These are phyloP conservation scores for Solanum ossicruentum DNA, from an alignment of 257 asterid species.

Conservation along the genomic window DNA sequence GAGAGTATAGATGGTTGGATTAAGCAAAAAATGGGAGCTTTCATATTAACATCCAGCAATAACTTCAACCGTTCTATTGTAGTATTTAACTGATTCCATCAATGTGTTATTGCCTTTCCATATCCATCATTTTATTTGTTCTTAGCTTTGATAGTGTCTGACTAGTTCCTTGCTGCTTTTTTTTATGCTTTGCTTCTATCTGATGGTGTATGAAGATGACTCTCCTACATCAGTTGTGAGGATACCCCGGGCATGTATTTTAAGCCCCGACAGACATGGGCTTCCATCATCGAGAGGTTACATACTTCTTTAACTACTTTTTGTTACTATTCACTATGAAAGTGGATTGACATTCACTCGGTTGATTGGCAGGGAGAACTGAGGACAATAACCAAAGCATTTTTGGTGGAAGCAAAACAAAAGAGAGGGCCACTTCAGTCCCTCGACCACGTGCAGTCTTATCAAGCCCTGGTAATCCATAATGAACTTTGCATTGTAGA, in stretches of 20 bases:
- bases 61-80: not conserved
- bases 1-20: not conserved
- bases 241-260: constrained; percentile 35
- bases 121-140: not conserved
- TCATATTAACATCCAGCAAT: not conserved
- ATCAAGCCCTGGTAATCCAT: constrained; percentile 74
- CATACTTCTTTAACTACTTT: not conserved
- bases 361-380: constrained; percentile 17
- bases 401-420: constrained; percentile 26
- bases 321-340: not conserved
- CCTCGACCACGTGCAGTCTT: constrained; percentile 94
- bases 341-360: not conserved
- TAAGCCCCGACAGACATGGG: constrained; percentile 39
- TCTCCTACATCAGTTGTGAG: constrained; percentile 57
- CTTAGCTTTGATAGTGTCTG: not conserved
- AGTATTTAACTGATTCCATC: not conserved
- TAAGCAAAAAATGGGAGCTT: not conserved
- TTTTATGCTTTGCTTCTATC: not conserved
- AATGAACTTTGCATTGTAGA: not conserved
- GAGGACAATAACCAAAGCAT: constrained; percentile 15
- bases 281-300: constrained; percentile 31
- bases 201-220: constrained; percentile 34
- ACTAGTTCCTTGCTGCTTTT: not conserved
- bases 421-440: constrained; percentile 41
- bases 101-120: not conserved